A percentile compares a stretch with the other conserved stretches of the same genome.
Conservation (phyloP, 2,329 filamentous ascomycete genomes). For the Ustulina deusta region DNA sequence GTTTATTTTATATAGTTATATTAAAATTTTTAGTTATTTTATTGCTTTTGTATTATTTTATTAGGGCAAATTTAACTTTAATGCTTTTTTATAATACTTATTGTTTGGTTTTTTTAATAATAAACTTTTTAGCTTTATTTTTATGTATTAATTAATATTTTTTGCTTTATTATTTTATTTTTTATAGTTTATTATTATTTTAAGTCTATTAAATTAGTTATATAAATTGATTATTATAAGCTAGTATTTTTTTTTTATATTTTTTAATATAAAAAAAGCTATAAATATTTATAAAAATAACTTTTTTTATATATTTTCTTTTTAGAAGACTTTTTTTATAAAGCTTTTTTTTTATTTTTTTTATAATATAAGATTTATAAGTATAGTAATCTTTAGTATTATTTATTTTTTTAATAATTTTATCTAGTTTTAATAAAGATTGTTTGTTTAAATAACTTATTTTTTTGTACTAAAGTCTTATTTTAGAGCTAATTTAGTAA, state of each 20-base stretch:
- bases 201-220: slow-evolving; percentile 5
- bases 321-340: background rate
- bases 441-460: slow-evolving; percentile 11
- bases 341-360: background rate
- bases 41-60: slow-evolving; percentile 2
- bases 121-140: background rate
- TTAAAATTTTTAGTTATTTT: slow-evolving; percentile 22
- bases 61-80: slow-evolving; percentile 1
- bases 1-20: slow-evolving; percentile 18
- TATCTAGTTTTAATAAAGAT: too few species aligned
- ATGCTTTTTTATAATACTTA: background rate
- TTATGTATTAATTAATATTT: background rate
- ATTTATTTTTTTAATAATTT: too few species aligned
- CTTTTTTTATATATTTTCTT: slow-evolving; percentile 7
- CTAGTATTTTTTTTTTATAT: slow-evolving; percentile 19
- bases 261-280: slow-evolving; percentile 12
- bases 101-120: background rate
- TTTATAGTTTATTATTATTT: slow-evolving; percentile 11
- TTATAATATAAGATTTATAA: background rate
- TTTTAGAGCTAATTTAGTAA: slow-evolving; percentile 7
- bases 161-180: background rate
- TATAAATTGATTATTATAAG: slow-evolving; percentile 15
- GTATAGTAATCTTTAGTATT: background rate
- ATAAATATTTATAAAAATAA: slow-evolving; percentile 19
- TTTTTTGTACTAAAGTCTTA: slow-evolving; percentile 9